phyloP scores from a whole-genome alignment of 108 stramenopile species.

The Cylindrotheca closterium region DNA sequence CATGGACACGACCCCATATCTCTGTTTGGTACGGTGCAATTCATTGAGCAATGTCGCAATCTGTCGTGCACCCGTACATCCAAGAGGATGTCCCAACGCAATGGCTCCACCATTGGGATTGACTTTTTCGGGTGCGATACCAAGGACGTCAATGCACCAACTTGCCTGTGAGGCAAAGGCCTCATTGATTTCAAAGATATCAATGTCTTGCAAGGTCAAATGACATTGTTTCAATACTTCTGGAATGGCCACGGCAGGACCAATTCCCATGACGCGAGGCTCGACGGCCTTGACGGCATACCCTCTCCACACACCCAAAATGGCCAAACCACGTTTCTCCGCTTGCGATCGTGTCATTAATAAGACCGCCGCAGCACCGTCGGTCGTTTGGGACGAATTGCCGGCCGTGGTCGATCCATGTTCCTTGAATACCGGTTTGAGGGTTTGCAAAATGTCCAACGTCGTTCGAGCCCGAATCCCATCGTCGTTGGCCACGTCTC shows the following conservation, averaged over 20 bases:
- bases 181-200: slow-evolving; percentile 97
- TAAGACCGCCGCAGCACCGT: slow-evolving; percentile 94
- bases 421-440: slow-evolving; percentile 85
- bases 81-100: slow-evolving; percentile 96
- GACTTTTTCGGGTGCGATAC: slow-evolving; percentile 68
- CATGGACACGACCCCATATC: slow-evolving; percentile 89
- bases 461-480: slow-evolving; percentile 88
- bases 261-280: slow-evolving; percentile 93
- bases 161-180: slow-evolving; percentile 93
- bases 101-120: slow-evolving; percentile 98
- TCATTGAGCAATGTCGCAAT: slow-evolving; percentile 90
- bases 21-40: slow-evolving; percentile 64
- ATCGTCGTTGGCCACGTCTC: slow-evolving; percentile 80
- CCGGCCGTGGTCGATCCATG: slow-evolving; percentile 93
- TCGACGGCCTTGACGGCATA: slow-evolving; percentile 88
- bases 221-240: slow-evolving; percentile 63
- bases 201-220: slow-evolving; percentile 70
- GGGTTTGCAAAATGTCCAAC: slow-evolving; percentile 60
- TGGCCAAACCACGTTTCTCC: slow-evolving; percentile 54
- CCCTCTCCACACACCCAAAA: slow-evolving; percentile 81
- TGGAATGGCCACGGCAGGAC: slow-evolving; percentile 92
- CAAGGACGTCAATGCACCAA: slow-evolving; percentile 72
- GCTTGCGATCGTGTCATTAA: slow-evolving; percentile 86
- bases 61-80: slow-evolving; percentile 92
- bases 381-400: slow-evolving; percentile 90